Evolutionary conservation across 2,329 filamentous ascomycete species (phyloP).

Genomic region (Nemania sp.): DNA sequence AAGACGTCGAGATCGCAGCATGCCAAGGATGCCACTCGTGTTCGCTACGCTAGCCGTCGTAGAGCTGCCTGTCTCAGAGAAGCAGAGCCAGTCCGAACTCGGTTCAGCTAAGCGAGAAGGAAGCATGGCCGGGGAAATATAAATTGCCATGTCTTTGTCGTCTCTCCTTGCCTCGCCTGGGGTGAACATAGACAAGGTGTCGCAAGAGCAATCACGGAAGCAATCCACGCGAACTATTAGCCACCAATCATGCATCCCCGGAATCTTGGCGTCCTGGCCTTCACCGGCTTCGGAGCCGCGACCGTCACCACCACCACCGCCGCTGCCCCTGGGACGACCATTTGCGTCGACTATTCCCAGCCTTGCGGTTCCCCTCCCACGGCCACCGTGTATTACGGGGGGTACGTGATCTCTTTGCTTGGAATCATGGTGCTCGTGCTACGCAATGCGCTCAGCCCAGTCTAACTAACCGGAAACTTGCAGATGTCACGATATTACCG

Average conservation of each 20-base stretch:
- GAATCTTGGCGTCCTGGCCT: constrained; percentile 13
- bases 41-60: constrained; percentile 8
- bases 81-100: constrained; percentile 2
- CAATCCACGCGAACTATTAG: not conserved
- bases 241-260: constrained; percentile 19
- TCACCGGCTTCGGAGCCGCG: constrained; percentile 19
- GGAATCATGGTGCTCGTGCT: not conserved
- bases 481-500: constrained; percentile 25
- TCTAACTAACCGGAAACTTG: not conserved
- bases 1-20: constrained; percentile 12
- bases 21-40: constrained; percentile 25
- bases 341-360: constrained; percentile 32
- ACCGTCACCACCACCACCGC: constrained; percentile 1
- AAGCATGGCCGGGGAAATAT: constrained; percentile 4
- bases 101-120: constrained; percentile 15
- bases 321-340: constrained; percentile 15
- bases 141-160: constrained; percentile 4
- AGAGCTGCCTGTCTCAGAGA: not conserved
- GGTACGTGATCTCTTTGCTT: constrained; percentile 17
- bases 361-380: constrained; percentile 35
- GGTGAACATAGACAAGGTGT: not conserved
- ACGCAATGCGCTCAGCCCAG: not conserved
- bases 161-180: not conserved
- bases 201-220: not conserved
- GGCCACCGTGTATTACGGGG: constrained; percentile 26